Evolutionary conservation across 441 rosid species (phyloP).

Genomic region (Adansonia gregorii): DNA sequence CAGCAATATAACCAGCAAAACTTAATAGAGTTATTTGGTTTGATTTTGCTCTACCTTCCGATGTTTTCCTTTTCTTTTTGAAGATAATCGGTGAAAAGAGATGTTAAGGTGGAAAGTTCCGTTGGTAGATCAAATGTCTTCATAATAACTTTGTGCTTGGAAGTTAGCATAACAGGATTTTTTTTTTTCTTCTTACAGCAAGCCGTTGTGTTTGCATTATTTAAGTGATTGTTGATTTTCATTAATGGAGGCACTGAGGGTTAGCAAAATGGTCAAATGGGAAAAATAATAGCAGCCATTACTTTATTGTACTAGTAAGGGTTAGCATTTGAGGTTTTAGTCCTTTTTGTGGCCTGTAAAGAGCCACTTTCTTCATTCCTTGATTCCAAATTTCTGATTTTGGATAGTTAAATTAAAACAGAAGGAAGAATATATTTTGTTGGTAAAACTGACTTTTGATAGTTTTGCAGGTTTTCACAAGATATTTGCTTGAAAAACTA

Average conservation of each 20-base stretch:
- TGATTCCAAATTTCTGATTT: background rate
- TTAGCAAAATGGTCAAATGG: background rate
- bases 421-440: constrained; percentile 14
- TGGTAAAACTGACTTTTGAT: constrained; percentile 19
- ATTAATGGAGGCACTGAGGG: background rate
- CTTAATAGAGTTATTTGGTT: background rate
- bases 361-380: constrained; percentile 7
- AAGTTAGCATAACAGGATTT: background rate
- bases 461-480: constrained; percentile 67
- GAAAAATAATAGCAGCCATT: background rate
- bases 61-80: background rate
- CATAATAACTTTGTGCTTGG: background rate
- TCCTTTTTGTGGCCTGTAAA: background rate
- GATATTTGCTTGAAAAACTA: constrained; percentile 71
- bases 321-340: background rate
- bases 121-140: background rate
- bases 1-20: background rate
- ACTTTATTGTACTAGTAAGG: constrained; percentile 8
- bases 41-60: background rate
- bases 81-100: background rate
- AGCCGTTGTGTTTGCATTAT: background rate
- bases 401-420: background rate
- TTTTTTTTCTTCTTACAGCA: background rate
- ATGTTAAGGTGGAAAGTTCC: background rate
- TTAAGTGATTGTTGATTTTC: background rate